phyloP scores from a whole-genome alignment of 129 eudicot genomes.

The Logfia minima region DNA sequence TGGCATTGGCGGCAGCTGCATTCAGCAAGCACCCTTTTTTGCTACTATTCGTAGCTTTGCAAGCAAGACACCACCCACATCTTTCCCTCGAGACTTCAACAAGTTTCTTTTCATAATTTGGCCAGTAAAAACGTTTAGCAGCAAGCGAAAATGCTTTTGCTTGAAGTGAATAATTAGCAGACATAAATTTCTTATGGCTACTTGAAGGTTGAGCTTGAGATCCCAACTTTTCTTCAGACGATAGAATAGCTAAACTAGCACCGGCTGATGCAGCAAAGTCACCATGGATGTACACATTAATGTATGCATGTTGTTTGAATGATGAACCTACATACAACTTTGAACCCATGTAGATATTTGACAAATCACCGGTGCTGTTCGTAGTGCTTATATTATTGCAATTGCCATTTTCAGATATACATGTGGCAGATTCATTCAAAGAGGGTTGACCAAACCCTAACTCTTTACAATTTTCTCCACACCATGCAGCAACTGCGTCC shows the following conservation, averaged over 20 bases:
- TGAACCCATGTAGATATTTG: constrained; percentile 56
- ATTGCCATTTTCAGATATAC: constrained; percentile 28
- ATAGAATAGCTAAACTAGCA: constrained; percentile 65
- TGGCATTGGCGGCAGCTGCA: constrained; percentile 85
- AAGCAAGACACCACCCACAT: constrained; percentile 92
- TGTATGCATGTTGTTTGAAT: constrained; percentile 54
- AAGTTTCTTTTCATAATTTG: constrained; percentile 81
- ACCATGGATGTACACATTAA: constrained; percentile 72
- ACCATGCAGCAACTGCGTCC: constrained; percentile 24
- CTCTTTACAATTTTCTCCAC: constrained; percentile 22
- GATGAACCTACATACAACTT: constrained; percentile 58
- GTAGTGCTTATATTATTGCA: constrained; percentile 12
- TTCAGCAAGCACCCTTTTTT: constrained; percentile 88
- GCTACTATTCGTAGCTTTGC: constrained; percentile 64
- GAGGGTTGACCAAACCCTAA: constrained; percentile 14
- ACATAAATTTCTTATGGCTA: constrained; percentile 50
- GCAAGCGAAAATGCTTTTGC: constrained; percentile 78
- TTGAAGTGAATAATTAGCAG: constrained; percentile 67
- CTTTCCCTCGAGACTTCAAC: constrained; percentile 92
- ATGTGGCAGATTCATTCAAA: constrained; percentile 31
- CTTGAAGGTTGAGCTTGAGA: constrained; percentile 49
- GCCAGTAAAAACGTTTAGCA: constrained; percentile 84
- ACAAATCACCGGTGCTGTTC: constrained; percentile 17
- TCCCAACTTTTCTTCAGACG: constrained; percentile 63
- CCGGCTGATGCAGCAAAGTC: constrained; percentile 98